Evolutionary conservation across 352 stramenopile species (phyloP).

Genomic region (Phytophthora ohioensis): DNA sequence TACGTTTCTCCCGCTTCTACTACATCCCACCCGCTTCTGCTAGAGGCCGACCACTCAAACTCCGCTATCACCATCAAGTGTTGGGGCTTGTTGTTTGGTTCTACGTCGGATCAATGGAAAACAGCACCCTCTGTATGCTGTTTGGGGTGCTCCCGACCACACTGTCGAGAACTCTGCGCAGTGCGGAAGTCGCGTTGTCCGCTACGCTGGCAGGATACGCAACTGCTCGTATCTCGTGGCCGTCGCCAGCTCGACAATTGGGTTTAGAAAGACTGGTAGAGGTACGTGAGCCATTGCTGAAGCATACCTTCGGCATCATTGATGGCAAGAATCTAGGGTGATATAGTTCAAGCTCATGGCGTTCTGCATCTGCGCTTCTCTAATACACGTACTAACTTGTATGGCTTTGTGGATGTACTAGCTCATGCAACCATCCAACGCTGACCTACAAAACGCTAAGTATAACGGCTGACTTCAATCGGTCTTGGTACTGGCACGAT

Average conservation of each 20-base stretch:
- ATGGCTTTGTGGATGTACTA: background rate
- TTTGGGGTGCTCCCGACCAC: slow-evolving; percentile 10
- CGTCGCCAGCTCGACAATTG: background rate
- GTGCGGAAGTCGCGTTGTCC: background rate
- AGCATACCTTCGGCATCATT: background rate
- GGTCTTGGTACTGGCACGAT: too few relatives aligned
- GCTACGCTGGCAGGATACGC: background rate
- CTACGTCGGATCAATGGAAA: slow-evolving; percentile 14
- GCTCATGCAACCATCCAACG: background rate
- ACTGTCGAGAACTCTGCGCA: background rate
- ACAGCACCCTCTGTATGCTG: slow-evolving; percentile 3
- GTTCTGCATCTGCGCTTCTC: background rate
- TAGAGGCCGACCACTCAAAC: background rate
- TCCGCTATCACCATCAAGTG: slow-evolving; percentile 12
- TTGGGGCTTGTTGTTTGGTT: slow-evolving; percentile 7
- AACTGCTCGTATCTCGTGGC: background rate
- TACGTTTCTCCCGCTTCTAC: slow-evolving; percentile 1
- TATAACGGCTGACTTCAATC: background rate
- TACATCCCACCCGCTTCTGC: background rate
- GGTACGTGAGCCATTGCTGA: background rate
- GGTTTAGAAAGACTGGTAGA: background rate
- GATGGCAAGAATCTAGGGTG: background rate
- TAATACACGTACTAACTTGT: background rate
- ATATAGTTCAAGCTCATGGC: background rate
- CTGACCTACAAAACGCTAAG: background rate